Evolutionary conservation across 192 early-diverging fungal genomes (phyloP), one percentile per base, ranked within the genome.

Genomic region (Lobosporangium transversale): DNA sequence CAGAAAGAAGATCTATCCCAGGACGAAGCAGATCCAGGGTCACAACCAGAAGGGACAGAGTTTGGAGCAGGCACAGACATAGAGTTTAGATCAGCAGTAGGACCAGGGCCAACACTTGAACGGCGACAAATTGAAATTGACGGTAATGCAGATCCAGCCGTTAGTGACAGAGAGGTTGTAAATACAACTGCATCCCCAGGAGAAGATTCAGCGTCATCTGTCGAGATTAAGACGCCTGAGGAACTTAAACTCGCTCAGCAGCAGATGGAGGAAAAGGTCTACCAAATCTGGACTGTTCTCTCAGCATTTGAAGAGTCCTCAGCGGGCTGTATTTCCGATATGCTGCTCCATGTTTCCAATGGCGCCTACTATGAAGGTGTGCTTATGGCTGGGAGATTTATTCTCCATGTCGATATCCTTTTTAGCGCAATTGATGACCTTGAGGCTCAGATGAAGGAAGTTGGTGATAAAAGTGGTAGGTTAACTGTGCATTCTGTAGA

Each of bases 291-390:
- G 86, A 88, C 89, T 15, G 94, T 99, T 6, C 85, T 98, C 31
- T 95, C 94, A 11, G 92, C 90, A 9, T 99, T 96, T 86, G 97
- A 99, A 84, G 97, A 99, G 79, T 94, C 94, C 5, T 92, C 94
- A 5, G 96, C 96, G 3, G 91, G 94, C 3, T 97, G 94, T 79
- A 98, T 99, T 56, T 94, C 93, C 18, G 94, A 95, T 55, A 99
- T 97, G 92, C 79, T 99, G 32, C 73, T 96, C 43, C 91, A 94
- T 70, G 92, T 98, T 44, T 93, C 95, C 10, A 91, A 94, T 63
- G 91, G 94, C 33, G 83, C 87, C 23, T 94, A 91, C 80, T 79
- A 92, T 31, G 90, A 95, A 33, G 92, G 94, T 20, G 86, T 96
- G 30, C 83, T 89, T 50, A 89, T 94, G 71, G 93, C 95, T 0